Base-by-base conservation (phyloP, 73 alveolate species). In the Stentor roeselii region DNA sequence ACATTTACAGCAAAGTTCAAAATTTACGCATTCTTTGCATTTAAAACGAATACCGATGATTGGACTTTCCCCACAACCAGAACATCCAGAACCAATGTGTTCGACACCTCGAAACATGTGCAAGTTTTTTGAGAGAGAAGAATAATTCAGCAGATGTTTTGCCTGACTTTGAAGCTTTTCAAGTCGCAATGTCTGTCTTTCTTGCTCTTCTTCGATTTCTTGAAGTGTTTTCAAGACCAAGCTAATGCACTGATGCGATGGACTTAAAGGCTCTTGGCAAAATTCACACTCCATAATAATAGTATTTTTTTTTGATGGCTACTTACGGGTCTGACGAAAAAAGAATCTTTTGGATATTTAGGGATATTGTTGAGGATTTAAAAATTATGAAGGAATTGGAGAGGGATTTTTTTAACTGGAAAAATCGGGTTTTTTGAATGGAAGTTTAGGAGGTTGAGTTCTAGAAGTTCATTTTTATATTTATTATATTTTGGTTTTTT, bases 11-110 rank as follows among this genome's bases (percentile, higher is more conserved):
- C 80, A 67, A 14, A 67, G 34, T 11, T 67, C 80, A 32, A 21
- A 67, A 32, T 67, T 32, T 21, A 32, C 80, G 37, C 80, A 67
- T 67, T 67, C 50, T 2, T 67, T 67, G 80, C 80, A 67, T 67
- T 67, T 67, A 40, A 21, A 67, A 14, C 80, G 21, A 1, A 67
- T 32, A 67, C 80, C 80, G 21, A 67, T 67, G 14, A 67, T 67
- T 27, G 80, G 80, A 34, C 15, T 21, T 21, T 21, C 1, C 27
- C 80, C 80, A 2, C 80, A 67, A 21, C 80, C 80, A 67, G n/a
- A 21, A 67, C 80, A 67, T 11, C 41, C 80, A 67, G 67, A 6
- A 11, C 67, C 67, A 50, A 50, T 21, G 21, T 50, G 67, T 50
- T 50, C 30, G 6, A 50, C 67, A 11, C 67, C 67, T 50, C 67